These are phyloP conservation scores for Apiosordaria backusii DNA, from an alignment of 495 filamentous ascomycete genomes.

Conservation along the genomic window DNA sequence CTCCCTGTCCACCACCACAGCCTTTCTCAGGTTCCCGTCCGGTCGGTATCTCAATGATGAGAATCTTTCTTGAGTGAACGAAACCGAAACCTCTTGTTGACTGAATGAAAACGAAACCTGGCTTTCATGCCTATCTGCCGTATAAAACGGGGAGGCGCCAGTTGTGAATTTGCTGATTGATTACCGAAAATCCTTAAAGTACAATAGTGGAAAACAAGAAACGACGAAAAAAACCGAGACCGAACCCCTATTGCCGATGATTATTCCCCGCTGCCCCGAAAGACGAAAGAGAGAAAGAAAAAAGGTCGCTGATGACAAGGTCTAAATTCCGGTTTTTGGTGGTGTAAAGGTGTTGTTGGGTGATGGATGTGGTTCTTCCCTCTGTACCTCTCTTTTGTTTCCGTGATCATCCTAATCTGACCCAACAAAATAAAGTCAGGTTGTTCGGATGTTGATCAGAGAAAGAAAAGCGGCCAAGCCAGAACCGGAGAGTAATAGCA, in stretches of 20 bases:
- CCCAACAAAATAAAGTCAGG: not conserved
- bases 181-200: not conserved
- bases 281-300: not conserved
- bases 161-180: not conserved
- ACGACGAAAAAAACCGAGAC: not conserved
- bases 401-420: not conserved
- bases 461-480: not conserved
- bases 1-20: not conserved
- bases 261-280: too few species aligned
- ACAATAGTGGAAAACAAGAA: not conserved
- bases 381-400: not conserved
- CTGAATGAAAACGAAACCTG: not conserved
- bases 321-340: not conserved
- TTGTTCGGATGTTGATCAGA: not conserved
- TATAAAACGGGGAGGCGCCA: too few species aligned
- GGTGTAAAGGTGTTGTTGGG: not conserved
- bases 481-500: not conserved
- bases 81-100: not conserved
- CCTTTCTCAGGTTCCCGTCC: not conserved
- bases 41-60: not conserved
- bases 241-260: too few species aligned
- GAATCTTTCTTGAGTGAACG: not conserved
- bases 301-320: not conserved
- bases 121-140: too few species aligned
- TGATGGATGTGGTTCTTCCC: not conserved